A percentile compares a stretch with the other conserved stretches of the same genome.
These are phyloP conservation scores for Suhomyces tanzawaensis DNA, from an alignment of 805 yeast species.

Conservation along the genomic window DNA sequence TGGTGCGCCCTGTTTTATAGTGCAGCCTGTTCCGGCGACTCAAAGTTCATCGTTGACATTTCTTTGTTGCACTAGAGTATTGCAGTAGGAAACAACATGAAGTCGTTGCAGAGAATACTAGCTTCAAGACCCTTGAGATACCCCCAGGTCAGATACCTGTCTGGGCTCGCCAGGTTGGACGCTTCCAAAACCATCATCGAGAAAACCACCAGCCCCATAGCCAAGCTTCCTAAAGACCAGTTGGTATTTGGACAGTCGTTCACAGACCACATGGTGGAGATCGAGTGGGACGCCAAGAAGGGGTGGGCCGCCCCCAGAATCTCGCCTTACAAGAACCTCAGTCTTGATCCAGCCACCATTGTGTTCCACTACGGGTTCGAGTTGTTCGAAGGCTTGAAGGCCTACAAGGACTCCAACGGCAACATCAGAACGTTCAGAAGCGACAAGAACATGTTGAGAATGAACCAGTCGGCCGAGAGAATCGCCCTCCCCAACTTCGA, in stretches of 20 bases:
- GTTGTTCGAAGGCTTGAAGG: slow-evolving; percentile 94
- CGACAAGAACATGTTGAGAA: slow-evolving; percentile 85
- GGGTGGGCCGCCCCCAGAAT: slow-evolving; percentile 94
- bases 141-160: slow-evolving; percentile 7
- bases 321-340: slow-evolving; percentile 74
- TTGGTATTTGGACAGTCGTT: slow-evolving; percentile 51
- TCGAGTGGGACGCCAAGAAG: slow-evolving; percentile 70
- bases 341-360: slow-evolving; percentile 81
- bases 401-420: slow-evolving; percentile 59
- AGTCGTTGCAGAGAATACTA: slow-evolving; percentile 1
- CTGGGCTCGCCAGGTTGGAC: slow-evolving; percentile 31
- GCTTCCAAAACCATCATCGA: slow-evolving; percentile 35
- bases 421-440: slow-evolving; percentile 80
- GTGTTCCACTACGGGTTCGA: slow-evolving; percentile 96
- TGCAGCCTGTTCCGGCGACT: not conserved
- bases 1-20: too few species aligned
- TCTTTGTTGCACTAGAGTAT: too few species aligned
- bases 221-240: slow-evolving; percentile 36
- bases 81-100: not conserved
- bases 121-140: slow-evolving; percentile 5
- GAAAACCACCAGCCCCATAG: slow-evolving; percentile 37
- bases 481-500: slow-evolving; percentile 88
- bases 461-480: slow-evolving; percentile 86
- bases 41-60: not conserved
- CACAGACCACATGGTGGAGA: slow-evolving; percentile 85